Conservation (phyloP, 202 grass and related monocot genomes). For the Setaria italica region DNA sequence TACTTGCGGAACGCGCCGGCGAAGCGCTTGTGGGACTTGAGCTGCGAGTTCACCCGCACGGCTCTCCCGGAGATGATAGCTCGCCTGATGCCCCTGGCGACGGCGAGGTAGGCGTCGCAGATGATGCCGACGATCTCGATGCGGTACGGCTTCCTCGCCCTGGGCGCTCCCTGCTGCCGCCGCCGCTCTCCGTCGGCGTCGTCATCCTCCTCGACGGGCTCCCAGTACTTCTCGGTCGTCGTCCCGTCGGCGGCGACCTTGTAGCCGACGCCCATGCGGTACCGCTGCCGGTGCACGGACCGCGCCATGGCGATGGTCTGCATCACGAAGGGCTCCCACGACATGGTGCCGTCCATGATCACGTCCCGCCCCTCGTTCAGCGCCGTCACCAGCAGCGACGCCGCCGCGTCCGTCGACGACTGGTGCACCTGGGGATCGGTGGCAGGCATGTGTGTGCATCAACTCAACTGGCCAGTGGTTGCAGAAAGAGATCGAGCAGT, state of each 20-base stretch:
- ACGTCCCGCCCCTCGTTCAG: conserved; percentile 95
- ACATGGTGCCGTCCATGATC: conserved; percentile 97
- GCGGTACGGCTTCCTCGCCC: conserved; percentile 74
- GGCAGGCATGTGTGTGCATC: too few relatives aligned
- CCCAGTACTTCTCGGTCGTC: conserved; percentile 88
- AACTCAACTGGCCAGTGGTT: too few relatives aligned
- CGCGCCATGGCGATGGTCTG: conserved; percentile 93
- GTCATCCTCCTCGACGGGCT: conserved; percentile 47
- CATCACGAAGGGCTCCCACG: conserved; percentile 91
- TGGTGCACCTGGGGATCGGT: conserved; percentile 69
- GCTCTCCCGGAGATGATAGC: conserved; percentile 66
- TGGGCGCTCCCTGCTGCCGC: not conserved
- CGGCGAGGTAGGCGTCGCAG: conserved; percentile 92
- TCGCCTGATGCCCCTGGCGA: conserved; percentile 82
- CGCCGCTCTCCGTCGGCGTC: not conserved
- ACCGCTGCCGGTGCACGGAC: conserved; percentile 75
- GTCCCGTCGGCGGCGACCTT: conserved; percentile 71
- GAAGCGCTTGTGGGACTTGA: conserved; percentile 81
- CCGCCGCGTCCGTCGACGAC: conserved; percentile 86
- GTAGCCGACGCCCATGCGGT: conserved; percentile 93
- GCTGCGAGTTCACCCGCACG: conserved; percentile 74
- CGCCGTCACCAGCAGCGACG: conserved; percentile 91
- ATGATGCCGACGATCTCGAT: conserved; percentile 86
- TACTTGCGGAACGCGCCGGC: conserved; percentile 63
- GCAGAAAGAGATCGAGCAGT: not conserved